phyloP scores from a whole-genome alignment of 2,329 filamentous ascomycete species.

The Ceratocystis papillata region DNA sequence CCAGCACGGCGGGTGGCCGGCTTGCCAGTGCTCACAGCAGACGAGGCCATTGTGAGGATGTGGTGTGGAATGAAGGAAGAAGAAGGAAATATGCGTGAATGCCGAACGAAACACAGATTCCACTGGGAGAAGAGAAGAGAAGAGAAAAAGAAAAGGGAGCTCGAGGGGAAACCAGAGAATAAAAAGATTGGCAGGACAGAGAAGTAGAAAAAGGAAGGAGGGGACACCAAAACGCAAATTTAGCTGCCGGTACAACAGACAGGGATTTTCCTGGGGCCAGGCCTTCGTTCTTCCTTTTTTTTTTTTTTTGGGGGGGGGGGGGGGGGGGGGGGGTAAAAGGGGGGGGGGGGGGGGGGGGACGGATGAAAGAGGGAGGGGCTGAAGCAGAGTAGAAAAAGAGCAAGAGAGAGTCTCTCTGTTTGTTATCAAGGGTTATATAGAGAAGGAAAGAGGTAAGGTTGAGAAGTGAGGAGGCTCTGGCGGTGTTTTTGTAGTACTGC shows the following conservation, averaged over 20 bases:
- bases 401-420: neutral
- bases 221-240: slow-evolving; percentile 1
- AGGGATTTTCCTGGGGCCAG: slow-evolving; percentile 10
- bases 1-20: slow-evolving; percentile 24
- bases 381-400: slow-evolving; percentile 4
- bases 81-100: neutral
- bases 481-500: slow-evolving; percentile 10
- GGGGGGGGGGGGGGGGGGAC: too few species aligned
- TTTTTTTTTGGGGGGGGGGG: slow-evolving; percentile 5
- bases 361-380: neutral
- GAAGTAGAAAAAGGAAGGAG: slow-evolving; percentile 9
- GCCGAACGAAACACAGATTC: slow-evolving; percentile 5
- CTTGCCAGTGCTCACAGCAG: slow-evolving; percentile 22
- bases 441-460: neutral
- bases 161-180: neutral
- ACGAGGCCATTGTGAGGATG: slow-evolving; percentile 23
- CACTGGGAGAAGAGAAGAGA: slow-evolving; percentile 4
- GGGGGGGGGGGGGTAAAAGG: too few species aligned
- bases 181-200: neutral
- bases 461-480: neutral
- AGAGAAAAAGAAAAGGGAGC: neutral
- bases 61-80: neutral
- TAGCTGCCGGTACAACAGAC: slow-evolving; percentile 11
- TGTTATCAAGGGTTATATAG: neutral
- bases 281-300: neutral